phyloP scores from a whole-genome alignment of 495 filamentous ascomycete species.

The Hyphodiscus hymeniophilus region DNA sequence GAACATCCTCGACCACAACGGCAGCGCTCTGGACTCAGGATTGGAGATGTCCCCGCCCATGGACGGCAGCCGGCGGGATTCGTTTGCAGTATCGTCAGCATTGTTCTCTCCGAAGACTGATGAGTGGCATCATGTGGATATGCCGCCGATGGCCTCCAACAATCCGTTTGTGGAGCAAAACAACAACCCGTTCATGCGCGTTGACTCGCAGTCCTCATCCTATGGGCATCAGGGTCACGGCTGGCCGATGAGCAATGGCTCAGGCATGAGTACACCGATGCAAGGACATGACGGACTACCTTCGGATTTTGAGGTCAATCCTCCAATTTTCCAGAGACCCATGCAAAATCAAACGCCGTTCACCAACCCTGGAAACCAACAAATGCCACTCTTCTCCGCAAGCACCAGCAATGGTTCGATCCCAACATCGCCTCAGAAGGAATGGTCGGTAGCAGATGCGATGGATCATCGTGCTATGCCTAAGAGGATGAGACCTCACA shows the following conservation, averaged over 20 bases:
- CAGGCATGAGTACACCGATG: slow-evolving; percentile 27
- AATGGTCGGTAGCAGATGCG: slow-evolving; percentile 42
- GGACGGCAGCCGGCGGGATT: slow-evolving; percentile 57
- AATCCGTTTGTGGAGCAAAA: slow-evolving; percentile 56
- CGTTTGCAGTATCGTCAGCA: slow-evolving; percentile 57
- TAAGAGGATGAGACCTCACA: slow-evolving; percentile 62
- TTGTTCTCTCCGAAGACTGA: slow-evolving; percentile 69
- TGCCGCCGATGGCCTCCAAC: slow-evolving; percentile 34
- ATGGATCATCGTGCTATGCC: slow-evolving; percentile 54
- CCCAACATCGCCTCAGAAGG: slow-evolving; percentile 45
- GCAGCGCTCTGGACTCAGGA: slow-evolving; percentile 48
- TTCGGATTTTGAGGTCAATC: slow-evolving; percentile 50
- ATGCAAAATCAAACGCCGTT: slow-evolving; percentile 38
- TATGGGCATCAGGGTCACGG: slow-evolving; percentile 39
- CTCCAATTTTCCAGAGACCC: slow-evolving; percentile 33
- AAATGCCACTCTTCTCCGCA: slow-evolving; percentile 43
- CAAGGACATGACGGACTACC: slow-evolving; percentile 58
- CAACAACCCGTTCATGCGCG: slow-evolving; percentile 44
- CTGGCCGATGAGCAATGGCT: slow-evolving; percentile 52
- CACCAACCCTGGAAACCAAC: slow-evolving; percentile 32
- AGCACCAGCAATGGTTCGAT: slow-evolving; percentile 35
- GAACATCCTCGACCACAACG: slow-evolving; percentile 63
- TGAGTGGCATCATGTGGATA: slow-evolving; percentile 61
- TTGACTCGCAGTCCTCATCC: slow-evolving; percentile 43
- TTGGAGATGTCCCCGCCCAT: slow-evolving; percentile 62